Evolutionary conservation across 192 early-diverging fungal genomes (phyloP).

Genomic region (Podila epicladia): DNA sequence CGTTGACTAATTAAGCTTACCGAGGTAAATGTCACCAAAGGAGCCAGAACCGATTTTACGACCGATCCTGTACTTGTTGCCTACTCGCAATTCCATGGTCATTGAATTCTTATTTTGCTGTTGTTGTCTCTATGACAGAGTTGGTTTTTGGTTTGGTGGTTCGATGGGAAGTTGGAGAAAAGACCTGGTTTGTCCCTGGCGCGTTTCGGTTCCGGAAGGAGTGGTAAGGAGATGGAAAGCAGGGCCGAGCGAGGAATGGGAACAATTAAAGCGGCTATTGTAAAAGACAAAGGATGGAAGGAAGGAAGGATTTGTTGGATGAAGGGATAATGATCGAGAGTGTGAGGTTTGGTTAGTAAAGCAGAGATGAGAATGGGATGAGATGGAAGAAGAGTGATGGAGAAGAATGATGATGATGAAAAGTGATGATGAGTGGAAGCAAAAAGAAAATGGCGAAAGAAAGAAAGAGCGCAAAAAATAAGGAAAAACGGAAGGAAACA

Average conservation of each 20-base stretch:
- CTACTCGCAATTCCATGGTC: slow-evolving; percentile 85
- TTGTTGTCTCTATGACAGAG: not conserved
- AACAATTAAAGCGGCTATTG: not conserved
- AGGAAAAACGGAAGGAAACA: not conserved
- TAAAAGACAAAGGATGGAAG: not conserved
- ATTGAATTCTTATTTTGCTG: slow-evolving; percentile 19
- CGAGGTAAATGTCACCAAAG: slow-evolving; percentile 98
- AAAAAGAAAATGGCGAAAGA: not conserved
- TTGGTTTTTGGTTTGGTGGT: not conserved
- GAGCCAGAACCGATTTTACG: slow-evolving; percentile 97
- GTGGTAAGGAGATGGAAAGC: no score
- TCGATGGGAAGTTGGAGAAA: not conserved
- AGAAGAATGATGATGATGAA: not conserved
- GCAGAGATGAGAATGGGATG: not conserved
- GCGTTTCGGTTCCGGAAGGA: no score
- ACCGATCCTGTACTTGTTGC: slow-evolving; percentile 94
- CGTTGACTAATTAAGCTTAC: slow-evolving; percentile 55
- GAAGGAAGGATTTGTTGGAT: not conserved
- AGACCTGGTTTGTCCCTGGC: no score
- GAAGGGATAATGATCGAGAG: not conserved
- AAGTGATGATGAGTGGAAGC: not conserved
- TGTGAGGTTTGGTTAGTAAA: not conserved
- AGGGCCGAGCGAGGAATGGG: not conserved
- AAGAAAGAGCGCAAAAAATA: not conserved
- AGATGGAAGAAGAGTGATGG: no score